Conservation (phyloP, 2,329 filamentous ascomycete species). For the Sarocladium brachiariae region DNA sequence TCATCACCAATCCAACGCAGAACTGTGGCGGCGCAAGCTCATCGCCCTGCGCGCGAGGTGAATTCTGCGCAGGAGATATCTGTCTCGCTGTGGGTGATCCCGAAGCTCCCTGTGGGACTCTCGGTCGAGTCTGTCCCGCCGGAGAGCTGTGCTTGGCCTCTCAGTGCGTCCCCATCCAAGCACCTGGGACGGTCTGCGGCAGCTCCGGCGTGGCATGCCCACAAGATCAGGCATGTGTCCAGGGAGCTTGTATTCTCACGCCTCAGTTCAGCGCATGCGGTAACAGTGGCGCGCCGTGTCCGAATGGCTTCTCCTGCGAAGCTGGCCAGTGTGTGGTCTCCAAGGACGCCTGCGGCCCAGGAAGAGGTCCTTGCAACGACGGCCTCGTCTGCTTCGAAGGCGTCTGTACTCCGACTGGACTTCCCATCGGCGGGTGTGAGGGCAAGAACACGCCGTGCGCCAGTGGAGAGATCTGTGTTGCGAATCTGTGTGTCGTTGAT, state of each 20-base stretch:
- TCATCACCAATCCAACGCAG: not conserved
- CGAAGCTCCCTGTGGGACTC: not conserved
- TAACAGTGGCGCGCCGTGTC: not conserved
- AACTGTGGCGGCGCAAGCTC: constrained; percentile 1
- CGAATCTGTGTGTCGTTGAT: constrained; percentile 2
- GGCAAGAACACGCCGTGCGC: constrained; percentile 1
- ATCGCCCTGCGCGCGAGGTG: not conserved
- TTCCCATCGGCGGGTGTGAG: constrained; percentile 1
- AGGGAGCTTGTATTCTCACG: constrained; percentile 3
- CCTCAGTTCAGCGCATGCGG: not conserved
- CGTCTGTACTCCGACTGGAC: constrained; percentile 5
- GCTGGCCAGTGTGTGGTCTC: not conserved
- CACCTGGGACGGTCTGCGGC: not conserved
- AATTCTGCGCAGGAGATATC: not conserved
- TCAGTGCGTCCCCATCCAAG: constrained; percentile 4
- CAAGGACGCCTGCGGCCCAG: constrained; percentile 4
- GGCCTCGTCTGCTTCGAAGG: constrained; percentile 5
- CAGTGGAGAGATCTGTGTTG: not conserved
- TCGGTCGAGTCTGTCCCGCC: not conserved
- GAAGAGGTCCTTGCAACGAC: not conserved
- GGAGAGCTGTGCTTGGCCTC: constrained; percentile 6
- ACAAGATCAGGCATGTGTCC: not conserved
- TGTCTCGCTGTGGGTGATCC: constrained; percentile 5
- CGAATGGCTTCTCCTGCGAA: constrained; percentile 1
- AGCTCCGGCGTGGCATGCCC: not conserved